Evolutionary conservation across 176 grass and related monocot species (phyloP).

Genomic region (Avena eriantha): DNA sequence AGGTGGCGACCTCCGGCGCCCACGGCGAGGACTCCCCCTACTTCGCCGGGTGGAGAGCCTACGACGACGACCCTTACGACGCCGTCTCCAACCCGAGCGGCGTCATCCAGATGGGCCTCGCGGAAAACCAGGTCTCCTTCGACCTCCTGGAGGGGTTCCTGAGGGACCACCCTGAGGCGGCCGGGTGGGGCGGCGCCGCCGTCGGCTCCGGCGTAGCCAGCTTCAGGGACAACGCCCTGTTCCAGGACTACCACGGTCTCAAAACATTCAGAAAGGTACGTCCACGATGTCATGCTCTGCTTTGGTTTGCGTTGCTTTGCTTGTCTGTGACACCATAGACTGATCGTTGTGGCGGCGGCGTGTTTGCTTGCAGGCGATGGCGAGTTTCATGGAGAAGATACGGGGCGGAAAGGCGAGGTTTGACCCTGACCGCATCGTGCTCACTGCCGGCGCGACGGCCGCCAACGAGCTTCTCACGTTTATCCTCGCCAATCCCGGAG

Average conservation of each 20-base stretch:
- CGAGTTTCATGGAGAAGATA: slow-evolving; percentile 86
- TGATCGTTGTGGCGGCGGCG: neutral
- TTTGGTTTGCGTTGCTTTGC: neutral
- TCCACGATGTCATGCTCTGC: neutral
- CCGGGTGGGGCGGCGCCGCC: slow-evolving; percentile 41
- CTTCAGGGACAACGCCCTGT: slow-evolving; percentile 92
- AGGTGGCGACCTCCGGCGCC: slow-evolving; percentile 58
- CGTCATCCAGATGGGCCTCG: slow-evolving; percentile 93
- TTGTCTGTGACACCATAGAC: neutral
- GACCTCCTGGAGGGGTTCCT: slow-evolving; percentile 83
- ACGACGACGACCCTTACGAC: slow-evolving; percentile 83
- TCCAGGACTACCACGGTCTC: slow-evolving; percentile 94
- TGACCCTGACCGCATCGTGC: slow-evolving; percentile 75
- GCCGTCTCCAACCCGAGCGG: slow-evolving; percentile 59
- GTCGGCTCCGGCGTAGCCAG: slow-evolving; percentile 39
- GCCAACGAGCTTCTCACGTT: slow-evolving; percentile 88
- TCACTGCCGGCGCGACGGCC: slow-evolving; percentile 85
- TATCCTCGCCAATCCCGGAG: slow-evolving; percentile 74
- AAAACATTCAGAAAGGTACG: slow-evolving; percentile 70
- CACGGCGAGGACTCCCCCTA: slow-evolving; percentile 93
- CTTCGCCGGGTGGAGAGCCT: slow-evolving; percentile 92
- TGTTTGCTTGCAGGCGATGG: slow-evolving; percentile 73
- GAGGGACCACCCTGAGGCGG: slow-evolving; percentile 61
- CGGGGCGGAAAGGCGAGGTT: slow-evolving; percentile 72
- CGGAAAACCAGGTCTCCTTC: slow-evolving; percentile 95